Evolutionary conservation across 2,329 filamentous ascomycete species (phyloP).

Genomic region (Phialocephala sp.): DNA sequence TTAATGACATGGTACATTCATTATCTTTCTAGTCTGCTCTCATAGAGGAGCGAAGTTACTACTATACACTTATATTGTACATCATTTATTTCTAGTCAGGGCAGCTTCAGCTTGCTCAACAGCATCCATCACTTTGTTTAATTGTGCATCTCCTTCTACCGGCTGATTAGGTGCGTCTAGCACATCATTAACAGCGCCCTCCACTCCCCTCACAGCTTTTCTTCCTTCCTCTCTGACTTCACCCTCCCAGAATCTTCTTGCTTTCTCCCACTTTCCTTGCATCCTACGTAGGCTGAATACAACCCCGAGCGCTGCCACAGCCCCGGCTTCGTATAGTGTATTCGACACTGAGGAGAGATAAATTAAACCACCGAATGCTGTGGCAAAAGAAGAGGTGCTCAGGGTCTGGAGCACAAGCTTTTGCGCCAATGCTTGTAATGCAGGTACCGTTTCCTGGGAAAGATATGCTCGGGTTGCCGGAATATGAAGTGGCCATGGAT

Average conservation of each 20-base stretch:
- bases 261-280: conserved; percentile 67
- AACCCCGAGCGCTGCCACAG: conserved; percentile 64
- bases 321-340: conserved; percentile 64
- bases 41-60: not conserved
- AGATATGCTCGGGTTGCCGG: conserved; percentile 71
- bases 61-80: conserved; percentile 17
- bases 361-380: conserved; percentile 58
- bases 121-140: conserved; percentile 33
- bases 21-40: not conserved
- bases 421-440: conserved; percentile 75
- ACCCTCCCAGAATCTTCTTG: conserved; percentile 65
- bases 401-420: conserved; percentile 74
- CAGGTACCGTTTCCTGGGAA: conserved; percentile 68
- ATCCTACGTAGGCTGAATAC: conserved; percentile 64
- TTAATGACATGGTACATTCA: not conserved
- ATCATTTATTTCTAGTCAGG: conserved; percentile 32
- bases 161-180: conserved; percentile 42
- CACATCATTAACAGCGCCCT: conserved; percentile 56
- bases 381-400: conserved; percentile 70
- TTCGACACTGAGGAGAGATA: conserved; percentile 62
- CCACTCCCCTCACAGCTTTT: conserved; percentile 63
- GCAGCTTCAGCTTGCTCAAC: conserved; percentile 31
- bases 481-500: conserved; percentile 75
- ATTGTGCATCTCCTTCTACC: conserved; percentile 28
- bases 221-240: conserved; percentile 71